Conservation (phyloP, 177 flowering plant genomes). For the Vitis hybrid region DNA sequence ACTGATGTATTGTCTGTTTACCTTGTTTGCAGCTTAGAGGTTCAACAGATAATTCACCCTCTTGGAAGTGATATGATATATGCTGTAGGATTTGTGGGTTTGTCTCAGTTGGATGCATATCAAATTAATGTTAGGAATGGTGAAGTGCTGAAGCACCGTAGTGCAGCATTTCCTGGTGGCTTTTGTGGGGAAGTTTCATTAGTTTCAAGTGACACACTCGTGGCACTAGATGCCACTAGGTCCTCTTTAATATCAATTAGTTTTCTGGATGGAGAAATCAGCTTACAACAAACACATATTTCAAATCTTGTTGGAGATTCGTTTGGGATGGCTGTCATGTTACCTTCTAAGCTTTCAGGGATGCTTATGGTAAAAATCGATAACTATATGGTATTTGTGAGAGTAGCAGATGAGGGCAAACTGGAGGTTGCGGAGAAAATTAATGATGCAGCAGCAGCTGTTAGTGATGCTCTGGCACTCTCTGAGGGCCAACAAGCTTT, state of each 20-base stretch:
- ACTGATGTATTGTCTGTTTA: slow-evolving; percentile 12
- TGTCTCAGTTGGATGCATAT: slow-evolving; percentile 49
- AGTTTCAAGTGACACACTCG: slow-evolving; percentile 59
- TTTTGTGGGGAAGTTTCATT: slow-evolving; percentile 59
- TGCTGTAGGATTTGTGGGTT: slow-evolving; percentile 64
- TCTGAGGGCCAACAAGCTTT: slow-evolving; percentile 72
- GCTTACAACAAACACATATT: slow-evolving; percentile 45
- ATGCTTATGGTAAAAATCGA: slow-evolving; percentile 53
- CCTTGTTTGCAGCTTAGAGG: slow-evolving; percentile 58
- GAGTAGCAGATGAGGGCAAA: slow-evolving; percentile 43
- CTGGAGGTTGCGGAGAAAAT: slow-evolving; percentile 60
- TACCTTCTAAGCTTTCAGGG: slow-evolving; percentile 56
- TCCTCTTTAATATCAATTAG: slow-evolving; percentile 46
- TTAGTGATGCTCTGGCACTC: slow-evolving; percentile 71
- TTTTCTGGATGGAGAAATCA: slow-evolving; percentile 52
- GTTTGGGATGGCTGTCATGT: slow-evolving; percentile 46
- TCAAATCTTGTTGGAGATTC: slow-evolving; percentile 54
- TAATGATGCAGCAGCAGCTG: slow-evolving; percentile 38
- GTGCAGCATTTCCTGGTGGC: slow-evolving; percentile 55
- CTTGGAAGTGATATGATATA: slow-evolving; percentile 54
- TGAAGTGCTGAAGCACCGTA: slow-evolving; percentile 56
- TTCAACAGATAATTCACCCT: slow-evolving; percentile 65
- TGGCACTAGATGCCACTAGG: slow-evolving; percentile 61
- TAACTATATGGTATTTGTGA: slow-evolving; percentile 34
- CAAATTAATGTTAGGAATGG: slow-evolving; percentile 68